Conservation (phyloP, 139 green algal species). For the Yamagishiella unicocca region DNA sequence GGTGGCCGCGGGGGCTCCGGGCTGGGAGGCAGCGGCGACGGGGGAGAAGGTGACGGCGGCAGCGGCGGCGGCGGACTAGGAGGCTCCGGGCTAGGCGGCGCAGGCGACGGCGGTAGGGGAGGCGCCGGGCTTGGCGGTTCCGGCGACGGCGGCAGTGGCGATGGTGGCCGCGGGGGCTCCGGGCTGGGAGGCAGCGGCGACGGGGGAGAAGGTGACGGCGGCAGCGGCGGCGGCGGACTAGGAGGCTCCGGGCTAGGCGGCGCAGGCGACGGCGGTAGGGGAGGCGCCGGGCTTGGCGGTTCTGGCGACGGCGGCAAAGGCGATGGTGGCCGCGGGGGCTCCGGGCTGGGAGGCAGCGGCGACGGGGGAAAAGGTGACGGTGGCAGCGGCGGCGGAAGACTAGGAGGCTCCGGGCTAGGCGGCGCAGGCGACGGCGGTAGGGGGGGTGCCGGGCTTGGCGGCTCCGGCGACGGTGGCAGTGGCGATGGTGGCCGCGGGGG, state of each 20-base stretch:
- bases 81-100: not conserved
- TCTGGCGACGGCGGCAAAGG: not conserved
- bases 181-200: not conserved
- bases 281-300: not conserved
- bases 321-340: not conserved
- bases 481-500: not conserved
- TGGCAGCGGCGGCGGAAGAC: not conserved
- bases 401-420: not conserved
- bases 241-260: not conserved
- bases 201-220: not conserved
- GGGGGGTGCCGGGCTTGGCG: not conserved
- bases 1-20: not conserved
- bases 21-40: not conserved
- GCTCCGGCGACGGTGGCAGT: not conserved
- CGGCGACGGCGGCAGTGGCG: not conserved
- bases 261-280: not conserved
- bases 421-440: not conserved
- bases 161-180: not conserved
- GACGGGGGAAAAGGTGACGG: not conserved
- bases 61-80: not conserved
- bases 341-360: not conserved
- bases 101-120: not conserved
- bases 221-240: not conserved
- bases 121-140: not conserved
- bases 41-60: not conserved